phyloP scores from a whole-genome alignment of 1,284 basidiomycete species.

The Ceratobasidium sp. region DNA sequence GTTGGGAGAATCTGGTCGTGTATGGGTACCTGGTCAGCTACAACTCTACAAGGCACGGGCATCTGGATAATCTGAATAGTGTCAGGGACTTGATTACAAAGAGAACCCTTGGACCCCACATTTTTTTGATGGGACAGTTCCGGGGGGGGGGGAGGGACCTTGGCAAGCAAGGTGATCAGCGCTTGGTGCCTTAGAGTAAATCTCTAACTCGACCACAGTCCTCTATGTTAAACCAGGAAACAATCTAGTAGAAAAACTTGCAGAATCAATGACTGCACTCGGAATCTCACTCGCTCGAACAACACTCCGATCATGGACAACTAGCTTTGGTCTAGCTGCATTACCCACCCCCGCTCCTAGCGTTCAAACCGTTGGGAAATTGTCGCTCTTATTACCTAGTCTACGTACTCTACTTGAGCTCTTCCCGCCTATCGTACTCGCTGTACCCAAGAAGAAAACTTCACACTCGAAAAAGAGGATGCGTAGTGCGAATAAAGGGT shows the following conservation, averaged over 20 bases:
- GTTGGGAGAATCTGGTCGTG: too few species aligned
- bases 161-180: neutral
- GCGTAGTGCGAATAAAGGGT: slow-evolving; percentile 92
- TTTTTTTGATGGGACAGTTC: too few species aligned
- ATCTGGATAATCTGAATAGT: too few species aligned
- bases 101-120: too few species aligned
- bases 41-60: too few species aligned
- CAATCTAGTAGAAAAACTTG: neutral
- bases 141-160: too few species aligned
- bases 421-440: slow-evolving; percentile 88
- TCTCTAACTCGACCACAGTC: neutral
- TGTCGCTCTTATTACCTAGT: slow-evolving; percentile 36
- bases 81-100: too few species aligned
- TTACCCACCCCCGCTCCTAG: slow-evolving; percentile 7
- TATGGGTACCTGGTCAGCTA: too few species aligned
- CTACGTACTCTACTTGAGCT: slow-evolving; percentile 77
- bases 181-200: neutral
- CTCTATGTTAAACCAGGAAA: neutral
- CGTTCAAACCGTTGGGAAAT: neutral
- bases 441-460: slow-evolving; percentile 95
- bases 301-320: slow-evolving; percentile 13
- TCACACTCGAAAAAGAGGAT: slow-evolving; percentile 96
- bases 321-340: slow-evolving; percentile 4
- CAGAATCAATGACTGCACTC: slow-evolving; percentile 60
- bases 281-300: slow-evolving; percentile 58